Evolutionary conservation across 768 basidiomycete species (phyloP).

Genomic region (Panaeolus cyanescens): DNA sequence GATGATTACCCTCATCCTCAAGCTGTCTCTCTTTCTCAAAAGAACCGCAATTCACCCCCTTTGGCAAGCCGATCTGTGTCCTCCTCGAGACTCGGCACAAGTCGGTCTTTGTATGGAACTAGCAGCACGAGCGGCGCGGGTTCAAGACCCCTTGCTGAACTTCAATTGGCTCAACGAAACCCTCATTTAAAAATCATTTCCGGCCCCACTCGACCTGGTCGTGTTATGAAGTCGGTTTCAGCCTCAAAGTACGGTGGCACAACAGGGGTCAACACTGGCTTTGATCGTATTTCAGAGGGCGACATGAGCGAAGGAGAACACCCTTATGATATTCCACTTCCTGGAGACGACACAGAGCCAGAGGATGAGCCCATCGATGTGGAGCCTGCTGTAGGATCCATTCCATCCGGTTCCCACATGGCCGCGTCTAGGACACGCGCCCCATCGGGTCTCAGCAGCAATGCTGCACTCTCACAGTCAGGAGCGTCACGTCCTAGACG

Average conservation of each 20-base stretch:
- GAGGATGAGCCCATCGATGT: conserved; percentile 28
- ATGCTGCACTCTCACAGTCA: conserved; percentile 37
- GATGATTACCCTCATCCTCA: conserved; percentile 37
- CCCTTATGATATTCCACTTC: conserved; percentile 14
- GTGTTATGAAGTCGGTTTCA: conserved; percentile 46
- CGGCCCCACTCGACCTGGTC: conserved; percentile 47
- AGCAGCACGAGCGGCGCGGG: conserved; percentile 15
- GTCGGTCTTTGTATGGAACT: conserved; percentile 26
- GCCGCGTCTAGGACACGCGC: conserved; percentile 9
- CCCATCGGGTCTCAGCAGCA: conserved; percentile 16
- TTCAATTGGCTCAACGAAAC: conserved; percentile 33
- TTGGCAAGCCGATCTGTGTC: conserved; percentile 31
- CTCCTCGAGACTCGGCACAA: conserved; percentile 18
- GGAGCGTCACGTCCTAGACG: conserved; percentile 61
- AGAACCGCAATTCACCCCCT: conserved; percentile 35
- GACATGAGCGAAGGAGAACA: conserved; percentile 40
- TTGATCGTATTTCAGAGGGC: conserved; percentile 52
- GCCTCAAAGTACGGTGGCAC: conserved; percentile 24
- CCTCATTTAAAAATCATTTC: conserved; percentile 41
- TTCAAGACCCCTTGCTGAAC: conserved; percentile 32
- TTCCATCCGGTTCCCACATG: conserved; percentile 18
- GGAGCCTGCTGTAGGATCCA: conserved; percentile 26
- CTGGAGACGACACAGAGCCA: conserved; percentile 34
- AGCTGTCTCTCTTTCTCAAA: conserved; percentile 22
- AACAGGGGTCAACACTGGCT: conserved; percentile 24